phyloP scores from a whole-genome alignment of 805 yeast genomes.

The Yamadazyma scolyti region DNA sequence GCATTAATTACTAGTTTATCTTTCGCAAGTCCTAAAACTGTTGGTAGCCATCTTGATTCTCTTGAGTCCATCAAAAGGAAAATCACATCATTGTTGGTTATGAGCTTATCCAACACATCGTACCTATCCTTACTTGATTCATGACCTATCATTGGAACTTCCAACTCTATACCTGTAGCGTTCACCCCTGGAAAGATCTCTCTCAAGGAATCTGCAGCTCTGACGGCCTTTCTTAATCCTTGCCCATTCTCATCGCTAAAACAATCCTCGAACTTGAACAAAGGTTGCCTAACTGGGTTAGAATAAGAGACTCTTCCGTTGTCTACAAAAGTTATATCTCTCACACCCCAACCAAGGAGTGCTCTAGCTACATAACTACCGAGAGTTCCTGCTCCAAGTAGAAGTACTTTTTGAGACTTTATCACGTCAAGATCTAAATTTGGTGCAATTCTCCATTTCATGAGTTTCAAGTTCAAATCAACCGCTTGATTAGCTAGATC shows the following conservation, averaged over 20 bases:
- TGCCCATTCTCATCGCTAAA: conserved; percentile 47
- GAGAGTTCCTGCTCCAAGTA: conserved; percentile 95
- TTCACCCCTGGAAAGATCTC: conserved; percentile 77
- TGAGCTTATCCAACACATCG: conserved; percentile 47
- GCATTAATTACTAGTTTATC: conserved; percentile 81
- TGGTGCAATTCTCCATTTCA: conserved; percentile 97
- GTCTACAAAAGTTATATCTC: conserved; percentile 83
- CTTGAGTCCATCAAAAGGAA: conserved; percentile 90
- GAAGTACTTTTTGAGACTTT: conserved; percentile 56
- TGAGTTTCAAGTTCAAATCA: conserved; percentile 81
- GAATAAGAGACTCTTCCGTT: conserved; percentile 85
- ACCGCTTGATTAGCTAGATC: conserved; percentile 89
- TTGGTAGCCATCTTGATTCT: conserved; percentile 97
- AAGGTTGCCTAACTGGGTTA: conserved; percentile 93
- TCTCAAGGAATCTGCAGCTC: conserved; percentile 72
- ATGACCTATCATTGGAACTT: conserved; percentile 97
- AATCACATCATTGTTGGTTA: conserved; percentile 68
- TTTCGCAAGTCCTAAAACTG: conserved; percentile 67
- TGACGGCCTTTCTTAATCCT: conserved; percentile 70
- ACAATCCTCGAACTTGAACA: conserved; percentile 80
- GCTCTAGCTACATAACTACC: conserved; percentile 90
- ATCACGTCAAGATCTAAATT: conserved; percentile 66
- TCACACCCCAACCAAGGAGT: conserved; percentile 91
- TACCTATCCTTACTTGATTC: conserved; percentile 66
- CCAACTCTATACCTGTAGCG: conserved; percentile 59